These are phyloP conservation scores for Nematocida ironsii DNA, from an alignment of 371 early-diverging fungal genomes.

Conservation along the genomic window DNA sequence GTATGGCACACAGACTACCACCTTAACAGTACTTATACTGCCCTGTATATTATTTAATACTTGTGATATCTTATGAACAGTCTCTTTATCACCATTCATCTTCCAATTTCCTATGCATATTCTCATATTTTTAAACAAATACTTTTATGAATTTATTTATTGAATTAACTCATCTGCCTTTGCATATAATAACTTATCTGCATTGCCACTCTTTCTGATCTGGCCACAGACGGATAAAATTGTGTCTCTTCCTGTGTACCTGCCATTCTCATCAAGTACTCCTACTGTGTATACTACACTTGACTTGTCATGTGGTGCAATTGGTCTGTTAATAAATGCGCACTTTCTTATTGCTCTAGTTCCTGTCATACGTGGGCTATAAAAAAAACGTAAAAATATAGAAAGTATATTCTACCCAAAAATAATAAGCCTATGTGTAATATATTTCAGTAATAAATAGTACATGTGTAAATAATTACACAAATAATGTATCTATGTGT, in stretches of 20 bases:
- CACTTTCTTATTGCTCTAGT: slow-evolving; percentile 63
- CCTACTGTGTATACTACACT: slow-evolving; percentile 68
- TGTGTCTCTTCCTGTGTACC: slow-evolving; percentile 60
- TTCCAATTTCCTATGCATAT: slow-evolving; percentile 69
- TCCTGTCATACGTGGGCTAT: slow-evolving; percentile 8
- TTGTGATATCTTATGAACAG: slow-evolving; percentile 16
- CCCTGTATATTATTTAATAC: not conserved
- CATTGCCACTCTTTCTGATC: slow-evolving; percentile 66
- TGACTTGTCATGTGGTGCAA: slow-evolving; percentile 66
- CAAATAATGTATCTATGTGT: too few species aligned
- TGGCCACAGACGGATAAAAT: slow-evolving; percentile 66
- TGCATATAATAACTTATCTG: slow-evolving; percentile 64
- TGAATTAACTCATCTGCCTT: slow-evolving; percentile 51
- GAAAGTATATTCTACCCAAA: not conserved
- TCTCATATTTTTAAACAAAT: slow-evolving; percentile 39
- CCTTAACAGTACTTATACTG: slow-evolving; percentile 73
- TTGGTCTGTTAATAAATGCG: slow-evolving; percentile 68
- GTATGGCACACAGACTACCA: slow-evolving; percentile 90
- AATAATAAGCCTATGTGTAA: too few species aligned
- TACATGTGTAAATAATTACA: too few species aligned
- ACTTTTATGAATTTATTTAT: slow-evolving; percentile 35
- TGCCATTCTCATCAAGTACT: slow-evolving; percentile 64
- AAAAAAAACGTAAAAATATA: slow-evolving; percentile 50
- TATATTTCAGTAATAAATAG: too few species aligned
- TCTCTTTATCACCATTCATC: slow-evolving; percentile 56